A percentile compares a stretch with the other conserved stretches of the same genome.
These are phyloP conservation scores for Butyriboletus loyo DNA, from an alignment of 768 basidiomycete species.

Conservation along the genomic window DNA sequence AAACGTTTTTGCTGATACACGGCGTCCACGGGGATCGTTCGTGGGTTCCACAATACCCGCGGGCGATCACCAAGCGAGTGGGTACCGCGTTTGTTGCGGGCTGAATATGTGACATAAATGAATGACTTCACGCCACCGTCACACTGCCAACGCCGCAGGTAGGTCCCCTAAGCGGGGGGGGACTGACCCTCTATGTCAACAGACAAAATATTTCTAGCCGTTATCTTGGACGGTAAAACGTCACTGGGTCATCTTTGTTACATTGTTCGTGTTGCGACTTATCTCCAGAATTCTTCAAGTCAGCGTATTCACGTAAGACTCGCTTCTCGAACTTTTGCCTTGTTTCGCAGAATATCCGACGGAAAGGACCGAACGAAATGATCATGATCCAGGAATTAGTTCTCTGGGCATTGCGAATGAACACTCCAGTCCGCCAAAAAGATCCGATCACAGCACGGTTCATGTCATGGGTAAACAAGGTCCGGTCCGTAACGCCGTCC, in stretches of 20 bases:
- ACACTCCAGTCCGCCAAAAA: neutral
- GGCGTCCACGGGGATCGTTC: neutral
- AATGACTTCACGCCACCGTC: neutral
- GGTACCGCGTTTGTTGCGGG: neutral
- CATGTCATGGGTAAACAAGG: conserved; percentile 1
- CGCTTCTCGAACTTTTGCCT: neutral
- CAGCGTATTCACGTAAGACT: neutral
- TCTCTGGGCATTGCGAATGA: neutral
- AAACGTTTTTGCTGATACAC: neutral
- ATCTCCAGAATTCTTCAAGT: neutral
- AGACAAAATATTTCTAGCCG: neutral
- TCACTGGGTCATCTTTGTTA: neutral
- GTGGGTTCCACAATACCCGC: neutral
- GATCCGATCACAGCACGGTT: conserved; percentile 7
- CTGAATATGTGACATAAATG: conserved; percentile 1
- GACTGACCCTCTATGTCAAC: neutral
- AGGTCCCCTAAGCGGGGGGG: neutral
- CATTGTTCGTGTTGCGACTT: neutral
- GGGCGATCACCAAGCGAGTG: neutral
- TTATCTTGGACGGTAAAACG: neutral
- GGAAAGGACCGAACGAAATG: neutral
- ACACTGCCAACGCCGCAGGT: neutral
- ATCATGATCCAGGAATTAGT: neutral
- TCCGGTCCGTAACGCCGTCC: neutral
- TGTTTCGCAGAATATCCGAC: conserved; percentile 1